These are phyloP conservation scores for Bryoerythrophyllum caledonicum DNA, from an alignment of 225 moss, liverwort and hornwort genomes.

Conservation along the genomic window DNA sequence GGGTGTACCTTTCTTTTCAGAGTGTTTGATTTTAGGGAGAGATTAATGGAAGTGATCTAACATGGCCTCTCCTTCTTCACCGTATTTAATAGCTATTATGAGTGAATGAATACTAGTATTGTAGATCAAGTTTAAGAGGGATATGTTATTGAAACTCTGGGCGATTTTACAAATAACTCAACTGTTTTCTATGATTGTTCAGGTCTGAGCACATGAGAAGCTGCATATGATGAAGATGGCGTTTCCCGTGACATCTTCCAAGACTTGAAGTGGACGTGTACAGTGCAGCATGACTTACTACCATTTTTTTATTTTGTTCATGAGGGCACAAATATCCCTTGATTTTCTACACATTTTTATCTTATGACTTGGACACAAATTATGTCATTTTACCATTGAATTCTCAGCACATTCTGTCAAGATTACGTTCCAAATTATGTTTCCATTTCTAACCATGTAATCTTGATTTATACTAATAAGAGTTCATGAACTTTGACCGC, in stretches of 20 bases:
- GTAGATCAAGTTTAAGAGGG: no score
- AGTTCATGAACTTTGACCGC: no score
- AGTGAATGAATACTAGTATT: no score
- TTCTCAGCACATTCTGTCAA: neutral
- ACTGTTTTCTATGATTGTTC: slow-evolving; percentile 2
- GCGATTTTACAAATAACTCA: neutral
- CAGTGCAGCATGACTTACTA: neutral
- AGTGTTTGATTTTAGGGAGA: no score
- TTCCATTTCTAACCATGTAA: no score
- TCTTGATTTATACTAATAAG: no score
- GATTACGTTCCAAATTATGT: no score
- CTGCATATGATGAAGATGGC: neutral
- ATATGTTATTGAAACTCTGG: neutral
- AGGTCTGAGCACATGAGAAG: slow-evolving; percentile 9
- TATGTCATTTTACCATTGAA: neutral
- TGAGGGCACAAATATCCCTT: neutral
- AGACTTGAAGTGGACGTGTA: neutral
- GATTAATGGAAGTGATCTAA: no score
- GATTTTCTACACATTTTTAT: neutral
- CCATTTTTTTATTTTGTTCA: neutral
- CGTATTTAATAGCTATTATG: no score
- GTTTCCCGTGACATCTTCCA: neutral
- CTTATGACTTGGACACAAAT: neutral
- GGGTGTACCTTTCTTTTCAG: no score
- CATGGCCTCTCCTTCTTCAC: no score